Evolutionary conservation across 352 stramenopile species (phyloP), one percentile per base, ranked within the genome.

Genomic region (Globisporangium megalacanthum): DNA sequence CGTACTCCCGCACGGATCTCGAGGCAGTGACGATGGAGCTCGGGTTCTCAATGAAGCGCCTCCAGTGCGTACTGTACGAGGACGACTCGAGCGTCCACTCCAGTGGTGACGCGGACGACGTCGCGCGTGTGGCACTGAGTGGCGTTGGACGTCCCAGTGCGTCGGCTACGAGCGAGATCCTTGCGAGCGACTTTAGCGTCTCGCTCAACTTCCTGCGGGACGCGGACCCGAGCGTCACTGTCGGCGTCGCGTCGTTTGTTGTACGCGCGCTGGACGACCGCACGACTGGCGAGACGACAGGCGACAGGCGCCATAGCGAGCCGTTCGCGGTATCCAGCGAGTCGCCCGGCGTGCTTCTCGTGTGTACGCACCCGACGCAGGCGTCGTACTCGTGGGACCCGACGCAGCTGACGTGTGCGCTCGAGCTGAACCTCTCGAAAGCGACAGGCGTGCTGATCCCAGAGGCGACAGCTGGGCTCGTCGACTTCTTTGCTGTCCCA

Each of bases 371-470:
- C 22, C 64, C 78, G 13, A 61, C 78, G 9, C 62, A 77, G 37
- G 71, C 82, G 29, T 54, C 51, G 11, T 93, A 93, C 52, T 71
- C 73, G 9, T 93, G 83, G 83, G 65, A 89, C 54, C 65, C 84
- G 20, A 45, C 49, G 5, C 62, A 56, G 5, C 51, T 72, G 36
- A 69, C 60, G 4, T 76, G 75, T n/a, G 70, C 78, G 20, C 49
- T 93, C 5, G 66, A 88, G 55, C 56, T 91, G 19, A 29, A 60
- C 7, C 67, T 83, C 20, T 77, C 75, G 3, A 58, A 79, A 41
- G 65, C 89, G 11, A 77, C 70, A 11, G 77, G 80, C 14, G 77
- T 75, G 35, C 64, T 90, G 1, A 65, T 89, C 13, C 73, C 80
- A 2, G 67, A 89, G 15, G 50, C 68, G 0, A 22, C 90, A 8